phyloP scores from a whole-genome alignment of 2,329 filamentous ascomycete genomes.

The Aspergillus ruber region DNA sequence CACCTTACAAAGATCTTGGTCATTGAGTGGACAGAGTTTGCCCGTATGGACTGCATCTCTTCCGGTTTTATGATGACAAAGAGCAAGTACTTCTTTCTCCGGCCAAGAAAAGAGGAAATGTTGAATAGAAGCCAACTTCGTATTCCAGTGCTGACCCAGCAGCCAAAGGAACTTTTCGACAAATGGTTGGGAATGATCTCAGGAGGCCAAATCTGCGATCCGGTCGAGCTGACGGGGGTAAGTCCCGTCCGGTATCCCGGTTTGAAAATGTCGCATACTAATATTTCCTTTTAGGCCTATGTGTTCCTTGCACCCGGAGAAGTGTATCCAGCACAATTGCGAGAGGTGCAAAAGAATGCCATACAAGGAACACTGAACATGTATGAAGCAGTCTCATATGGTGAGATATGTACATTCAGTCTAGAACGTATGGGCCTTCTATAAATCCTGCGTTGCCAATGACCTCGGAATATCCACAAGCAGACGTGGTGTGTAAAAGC shows the following conservation, averaged over 20 bases:
- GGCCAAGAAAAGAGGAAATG: background rate
- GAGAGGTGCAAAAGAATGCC: too few species aligned
- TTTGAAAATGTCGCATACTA: too few species aligned
- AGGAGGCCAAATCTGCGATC: background rate
- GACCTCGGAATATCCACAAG: too few species aligned
- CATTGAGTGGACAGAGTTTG: conserved; percentile 12
- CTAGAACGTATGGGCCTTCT: too few species aligned
- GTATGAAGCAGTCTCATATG: too few species aligned
- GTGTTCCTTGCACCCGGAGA: conserved; percentile 6
- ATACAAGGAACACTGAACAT: too few species aligned
- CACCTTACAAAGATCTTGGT: conserved; percentile 11
- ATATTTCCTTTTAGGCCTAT: conserved; percentile 2
- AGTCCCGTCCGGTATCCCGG: background rate
- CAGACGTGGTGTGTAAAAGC: too few species aligned
- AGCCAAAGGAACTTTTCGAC: background rate
- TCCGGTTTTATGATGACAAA: conserved; percentile 6
- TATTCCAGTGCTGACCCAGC: background rate
- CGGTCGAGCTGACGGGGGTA: background rate
- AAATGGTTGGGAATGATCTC: background rate
- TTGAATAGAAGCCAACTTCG: background rate
- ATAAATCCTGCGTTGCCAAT: too few species aligned
- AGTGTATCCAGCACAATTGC: too few species aligned
- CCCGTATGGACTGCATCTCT: conserved; percentile 9
- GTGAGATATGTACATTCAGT: too few species aligned
- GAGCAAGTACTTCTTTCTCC: background rate